Percentiles rank a stretch among this genome's conserved stretches.
Evolutionary conservation across 495 filamentous ascomycete genomes (phyloP).

Genomic region (Glarea lozoyensis): DNA sequence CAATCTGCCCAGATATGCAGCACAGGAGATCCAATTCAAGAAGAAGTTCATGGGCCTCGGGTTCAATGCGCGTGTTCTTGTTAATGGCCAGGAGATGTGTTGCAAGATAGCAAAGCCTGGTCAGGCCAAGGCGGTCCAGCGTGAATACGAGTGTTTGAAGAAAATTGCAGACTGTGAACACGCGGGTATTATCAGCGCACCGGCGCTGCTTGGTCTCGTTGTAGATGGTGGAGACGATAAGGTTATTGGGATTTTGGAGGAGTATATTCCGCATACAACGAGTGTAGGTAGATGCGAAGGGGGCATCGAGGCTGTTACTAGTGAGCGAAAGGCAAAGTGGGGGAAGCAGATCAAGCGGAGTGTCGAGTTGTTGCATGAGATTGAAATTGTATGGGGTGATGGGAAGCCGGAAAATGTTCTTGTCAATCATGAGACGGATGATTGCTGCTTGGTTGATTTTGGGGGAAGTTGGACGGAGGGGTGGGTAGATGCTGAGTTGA

Average conservation of each 20-base stretch:
- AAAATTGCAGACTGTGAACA: constrained; percentile 1
- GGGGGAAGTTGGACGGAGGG: constrained; percentile 17
- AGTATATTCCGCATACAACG: not conserved
- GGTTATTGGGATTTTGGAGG: constrained; percentile 1
- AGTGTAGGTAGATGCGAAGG: not conserved
- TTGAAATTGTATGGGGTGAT: constrained; percentile 23
- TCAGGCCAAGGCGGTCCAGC: not conserved
- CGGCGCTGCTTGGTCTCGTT: not conserved
- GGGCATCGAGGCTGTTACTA: not conserved
- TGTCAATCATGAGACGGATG: constrained; percentile 10
- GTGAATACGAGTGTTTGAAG: constrained; percentile 2
- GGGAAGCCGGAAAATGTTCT: constrained; percentile 23
- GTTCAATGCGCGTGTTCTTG: not conserved
- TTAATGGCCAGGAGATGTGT: not conserved
- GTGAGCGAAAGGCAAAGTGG: constrained; percentile 14
- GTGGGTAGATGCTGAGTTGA: constrained; percentile 17
- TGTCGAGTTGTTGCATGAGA: constrained; percentile 18
- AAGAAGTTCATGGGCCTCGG: not conserved
- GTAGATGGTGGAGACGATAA: not conserved
- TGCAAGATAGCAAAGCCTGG: not conserved
- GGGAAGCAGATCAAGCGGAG: constrained; percentile 15
- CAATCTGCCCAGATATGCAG: constrained; percentile 1
- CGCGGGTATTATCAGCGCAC: not conserved
- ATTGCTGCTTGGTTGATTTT: constrained; percentile 16
- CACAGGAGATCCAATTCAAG: not conserved